Evolutionary conservation across 2,329 filamentous ascomycete species (phyloP).

Genomic region (Colletotrichum tofieldiae): DNA sequence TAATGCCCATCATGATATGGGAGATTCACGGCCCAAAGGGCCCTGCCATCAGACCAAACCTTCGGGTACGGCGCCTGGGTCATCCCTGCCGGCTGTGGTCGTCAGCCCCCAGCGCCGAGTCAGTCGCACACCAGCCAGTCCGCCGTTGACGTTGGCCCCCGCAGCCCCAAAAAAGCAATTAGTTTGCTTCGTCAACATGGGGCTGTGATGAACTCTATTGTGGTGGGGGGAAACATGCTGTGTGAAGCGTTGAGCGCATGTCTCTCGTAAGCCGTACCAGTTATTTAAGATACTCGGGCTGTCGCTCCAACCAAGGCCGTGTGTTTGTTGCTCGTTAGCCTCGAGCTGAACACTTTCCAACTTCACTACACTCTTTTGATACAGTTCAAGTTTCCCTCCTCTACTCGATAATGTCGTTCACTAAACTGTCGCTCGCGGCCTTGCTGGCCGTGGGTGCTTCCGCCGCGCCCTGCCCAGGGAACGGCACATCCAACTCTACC

Average conservation of each 20-base stretch:
- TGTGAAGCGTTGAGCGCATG: not conserved
- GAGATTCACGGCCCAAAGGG: not conserved
- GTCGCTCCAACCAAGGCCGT: not conserved
- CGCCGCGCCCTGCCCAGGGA: slow-evolving; percentile 10
- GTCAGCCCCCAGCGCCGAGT: slow-evolving; percentile 31
- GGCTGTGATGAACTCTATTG: slow-evolving; percentile 41
- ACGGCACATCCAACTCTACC: not conserved
- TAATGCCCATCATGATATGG: slow-evolving; percentile 24
- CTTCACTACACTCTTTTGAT: slow-evolving; percentile 28
- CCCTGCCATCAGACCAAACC: slow-evolving; percentile 31
- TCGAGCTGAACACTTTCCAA: slow-evolving; percentile 18
- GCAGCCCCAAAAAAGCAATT: slow-evolving; percentile 33
- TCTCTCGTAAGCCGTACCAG: slow-evolving; percentile 2
- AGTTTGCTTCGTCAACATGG: slow-evolving; percentile 36
- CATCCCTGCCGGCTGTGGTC: slow-evolving; percentile 15
- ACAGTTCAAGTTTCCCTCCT: not conserved
- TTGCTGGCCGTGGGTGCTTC: slow-evolving; percentile 33
- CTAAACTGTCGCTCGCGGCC: slow-evolving; percentile 32
- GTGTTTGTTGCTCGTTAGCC: not conserved
- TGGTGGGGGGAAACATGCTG: not conserved
- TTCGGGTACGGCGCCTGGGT: slow-evolving; percentile 30
- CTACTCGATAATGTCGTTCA: slow-evolving; percentile 25
- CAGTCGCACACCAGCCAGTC: slow-evolving; percentile 5
- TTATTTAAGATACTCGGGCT: not conserved
- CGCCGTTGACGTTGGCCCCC: slow-evolving; percentile 7